A percentile compares a stretch with the other conserved stretches of the same genome.
phyloP scores from a whole-genome alignment of 768 basidiomycete species.

The Brasilioporus rufonigricans region DNA sequence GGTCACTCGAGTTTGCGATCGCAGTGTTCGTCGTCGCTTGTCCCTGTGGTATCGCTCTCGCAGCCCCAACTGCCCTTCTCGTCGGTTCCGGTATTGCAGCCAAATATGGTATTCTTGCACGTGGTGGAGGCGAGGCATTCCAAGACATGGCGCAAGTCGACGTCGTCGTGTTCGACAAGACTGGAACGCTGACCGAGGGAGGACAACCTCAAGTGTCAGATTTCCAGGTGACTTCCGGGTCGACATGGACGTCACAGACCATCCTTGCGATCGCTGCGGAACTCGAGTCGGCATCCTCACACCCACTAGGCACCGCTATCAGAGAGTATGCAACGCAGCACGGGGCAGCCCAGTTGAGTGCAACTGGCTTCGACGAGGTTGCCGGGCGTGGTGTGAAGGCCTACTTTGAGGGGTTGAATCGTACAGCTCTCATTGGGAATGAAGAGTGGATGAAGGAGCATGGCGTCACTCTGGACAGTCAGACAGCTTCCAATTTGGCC shows the following conservation, averaged over 20 bases:
- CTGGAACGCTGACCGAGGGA: constrained; percentile 76
- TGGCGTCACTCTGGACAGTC: constrained; percentile 34
- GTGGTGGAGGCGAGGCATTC: constrained; percentile 88
- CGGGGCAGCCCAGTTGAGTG: constrained; percentile 31
- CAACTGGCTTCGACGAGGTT: constrained; percentile 51
- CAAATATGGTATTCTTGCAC: constrained; percentile 72
- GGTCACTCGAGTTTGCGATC: constrained; percentile 81
- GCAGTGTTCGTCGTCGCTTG: constrained; percentile 84
- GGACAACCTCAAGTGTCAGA: constrained; percentile 63
- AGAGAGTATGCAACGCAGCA: constrained; percentile 43
- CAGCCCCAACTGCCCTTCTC: constrained; percentile 81
- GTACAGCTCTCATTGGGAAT: constrained; percentile 64
- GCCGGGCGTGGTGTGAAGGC: constrained; percentile 66
- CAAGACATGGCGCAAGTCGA: constrained; percentile 77
- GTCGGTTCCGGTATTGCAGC: constrained; percentile 84
- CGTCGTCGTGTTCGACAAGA: constrained; percentile 83
- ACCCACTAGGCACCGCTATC: constrained; percentile 65
- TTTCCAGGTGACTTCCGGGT: constrained; percentile 29
- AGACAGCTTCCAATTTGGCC: constrained; percentile 33
- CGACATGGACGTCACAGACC: constrained; percentile 32
- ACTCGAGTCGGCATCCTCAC: constrained; percentile 57
- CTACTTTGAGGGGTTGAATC: constrained; percentile 36
- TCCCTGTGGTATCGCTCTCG: constrained; percentile 83
- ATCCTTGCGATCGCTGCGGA: constrained; percentile 54
- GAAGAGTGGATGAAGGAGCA: constrained; percentile 61